Percentiles rank a stretch among this genome's conserved stretches.
phyloP scores from a whole-genome alignment of 2,329 filamentous ascomycete genomes.

The Colletotrichum horii region DNA sequence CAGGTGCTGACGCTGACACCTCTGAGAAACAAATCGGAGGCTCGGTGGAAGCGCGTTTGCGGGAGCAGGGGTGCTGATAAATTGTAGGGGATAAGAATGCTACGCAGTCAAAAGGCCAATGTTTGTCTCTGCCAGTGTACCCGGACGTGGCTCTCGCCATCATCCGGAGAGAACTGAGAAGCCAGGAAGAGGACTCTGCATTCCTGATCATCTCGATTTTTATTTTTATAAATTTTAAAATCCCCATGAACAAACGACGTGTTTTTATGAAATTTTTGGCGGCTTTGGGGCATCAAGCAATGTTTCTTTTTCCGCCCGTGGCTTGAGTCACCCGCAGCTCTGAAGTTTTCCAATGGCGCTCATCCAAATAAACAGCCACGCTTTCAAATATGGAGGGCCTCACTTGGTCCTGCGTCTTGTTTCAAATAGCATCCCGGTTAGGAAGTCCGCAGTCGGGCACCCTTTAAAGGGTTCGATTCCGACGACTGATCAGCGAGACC shows the following conservation, averaged over 20 bases:
- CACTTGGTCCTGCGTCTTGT: not conserved
- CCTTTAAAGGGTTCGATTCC: not conserved
- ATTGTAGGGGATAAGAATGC: not conserved
- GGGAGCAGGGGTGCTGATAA: not conserved
- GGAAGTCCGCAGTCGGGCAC: not conserved
- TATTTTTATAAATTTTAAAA: not conserved
- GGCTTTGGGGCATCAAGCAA: not conserved
- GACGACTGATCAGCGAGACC: not conserved
- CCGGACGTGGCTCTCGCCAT: not conserved
- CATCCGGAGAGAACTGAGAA: not conserved
- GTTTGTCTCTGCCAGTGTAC: not conserved
- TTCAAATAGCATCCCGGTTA: not conserved
- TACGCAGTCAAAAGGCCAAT: not conserved
- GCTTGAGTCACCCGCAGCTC: constrained; percentile 6
- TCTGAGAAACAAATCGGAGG: not conserved
- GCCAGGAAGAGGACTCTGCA: not conserved
- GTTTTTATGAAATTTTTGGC: not conserved
- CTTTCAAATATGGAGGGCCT: not conserved
- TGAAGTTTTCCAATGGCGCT: not conserved
- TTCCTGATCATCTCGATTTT: not conserved
- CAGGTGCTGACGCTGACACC: not conserved
- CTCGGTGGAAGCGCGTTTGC: not conserved
- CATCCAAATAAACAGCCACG: not conserved
- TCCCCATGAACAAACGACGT: not conserved
- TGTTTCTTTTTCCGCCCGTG: constrained; percentile 4